Percentiles rank a stretch among this genome's conserved stretches.
phyloP scores from a whole-genome alignment of 352 stramenopile genomes.

The Thraustochytrium striatum region DNA sequence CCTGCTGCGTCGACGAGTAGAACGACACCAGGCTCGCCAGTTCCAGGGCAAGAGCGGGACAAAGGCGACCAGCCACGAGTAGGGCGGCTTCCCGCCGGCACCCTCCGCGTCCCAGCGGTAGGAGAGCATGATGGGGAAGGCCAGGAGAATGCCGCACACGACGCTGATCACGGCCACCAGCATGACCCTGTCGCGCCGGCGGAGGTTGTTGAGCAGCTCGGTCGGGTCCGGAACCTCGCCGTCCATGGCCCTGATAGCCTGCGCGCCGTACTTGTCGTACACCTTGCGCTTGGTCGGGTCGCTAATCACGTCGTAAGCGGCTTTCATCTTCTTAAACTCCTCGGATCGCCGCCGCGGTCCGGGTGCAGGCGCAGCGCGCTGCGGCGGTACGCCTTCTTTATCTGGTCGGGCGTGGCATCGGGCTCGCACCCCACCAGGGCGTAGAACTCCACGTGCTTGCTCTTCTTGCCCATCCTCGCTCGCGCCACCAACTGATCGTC shows the following conservation, averaged over 20 bases:
- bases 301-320: slow-evolving; percentile 54
- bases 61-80: slow-evolving; percentile 32
- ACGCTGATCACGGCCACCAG: slow-evolving; percentile 15
- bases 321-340: slow-evolving; percentile 79
- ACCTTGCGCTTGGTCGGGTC: slow-evolving; percentile 63
- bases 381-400: slow-evolving; percentile 44
- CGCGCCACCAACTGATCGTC: no score
- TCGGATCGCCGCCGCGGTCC: slow-evolving; percentile 96
- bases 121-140: slow-evolving; percentile 38
- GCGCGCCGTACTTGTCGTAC: slow-evolving; percentile 20
- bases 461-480: slow-evolving; percentile 55
- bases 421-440: slow-evolving; percentile 73
- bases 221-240: slow-evolving; percentile 10
- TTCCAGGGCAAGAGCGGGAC: slow-evolving; percentile 37
- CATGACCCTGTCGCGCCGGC: slow-evolving; percentile 29
- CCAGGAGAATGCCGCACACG: slow-evolving; percentile 10
- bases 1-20: background rate
- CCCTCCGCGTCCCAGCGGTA: slow-evolving; percentile 37
- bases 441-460: slow-evolving; percentile 94
- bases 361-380: slow-evolving; percentile 80
- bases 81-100: background rate
- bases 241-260: slow-evolving; percentile 37
- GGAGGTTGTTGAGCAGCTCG: background rate
- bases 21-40: background rate
- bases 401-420: slow-evolving; percentile 40